Conservation (phyloP, 768 basidiomycete genomes). For the Infundibulicybe gibba region DNA sequence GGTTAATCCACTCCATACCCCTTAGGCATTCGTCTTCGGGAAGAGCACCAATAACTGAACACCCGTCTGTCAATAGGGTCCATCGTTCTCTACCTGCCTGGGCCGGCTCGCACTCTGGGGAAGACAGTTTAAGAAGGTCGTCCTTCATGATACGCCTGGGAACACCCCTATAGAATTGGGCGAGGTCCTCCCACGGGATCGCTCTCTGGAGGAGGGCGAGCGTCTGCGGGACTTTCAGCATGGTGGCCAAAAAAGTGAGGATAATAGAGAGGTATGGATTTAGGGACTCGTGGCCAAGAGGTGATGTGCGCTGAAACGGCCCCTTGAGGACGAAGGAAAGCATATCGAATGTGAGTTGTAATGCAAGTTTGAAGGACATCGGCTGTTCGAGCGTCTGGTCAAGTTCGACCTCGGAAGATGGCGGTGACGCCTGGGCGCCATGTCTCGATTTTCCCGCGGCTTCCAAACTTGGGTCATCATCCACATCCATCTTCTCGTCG, state of each 20-base stretch:
- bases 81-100: conserved; percentile 35
- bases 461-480: conserved; percentile 40
- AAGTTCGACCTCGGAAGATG: conserved; percentile 25
- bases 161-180: conserved; percentile 55
- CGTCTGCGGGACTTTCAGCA: conserved; percentile 61
- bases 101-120: conserved; percentile 15
- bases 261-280: conserved; percentile 88
- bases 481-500: conserved; percentile 63
- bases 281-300: conserved; percentile 48
- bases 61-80: conserved; percentile 66
- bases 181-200: conserved; percentile 83
- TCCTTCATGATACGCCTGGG: conserved; percentile 49
- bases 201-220: conserved; percentile 65
- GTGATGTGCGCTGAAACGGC: conserved; percentile 58
- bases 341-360: conserved; percentile 77
- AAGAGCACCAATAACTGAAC: conserved; percentile 53
- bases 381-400: conserved; percentile 29
- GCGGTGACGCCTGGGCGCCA: conserved; percentile 23
- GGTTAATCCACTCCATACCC: conserved; percentile 95
- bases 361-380: conserved; percentile 64
- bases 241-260: conserved; percentile 84
- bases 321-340: conserved; percentile 67
- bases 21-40: conserved; percentile 95
- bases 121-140: conserved; percentile 33
- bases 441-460: neutral